Evolutionary conservation across 1,284 basidiomycete genomes (phyloP).

Genomic region (Trichosporon sp.): DNA sequence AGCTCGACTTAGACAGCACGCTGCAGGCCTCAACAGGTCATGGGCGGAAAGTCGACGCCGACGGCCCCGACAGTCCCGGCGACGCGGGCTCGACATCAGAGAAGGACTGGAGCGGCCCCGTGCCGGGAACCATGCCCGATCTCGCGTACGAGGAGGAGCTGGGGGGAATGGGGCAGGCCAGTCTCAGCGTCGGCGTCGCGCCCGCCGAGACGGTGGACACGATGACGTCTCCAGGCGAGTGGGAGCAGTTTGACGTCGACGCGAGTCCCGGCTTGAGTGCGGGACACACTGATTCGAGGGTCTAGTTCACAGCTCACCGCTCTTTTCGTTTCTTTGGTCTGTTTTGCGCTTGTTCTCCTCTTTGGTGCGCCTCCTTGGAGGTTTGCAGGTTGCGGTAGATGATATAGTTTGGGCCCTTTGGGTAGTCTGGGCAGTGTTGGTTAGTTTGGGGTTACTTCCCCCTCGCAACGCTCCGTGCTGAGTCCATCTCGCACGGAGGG

Average conservation of each 20-base stretch:
- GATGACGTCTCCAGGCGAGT: slow-evolving; percentile 12
- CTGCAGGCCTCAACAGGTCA: slow-evolving; percentile 26
- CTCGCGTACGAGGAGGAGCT: not conserved
- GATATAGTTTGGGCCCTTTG: too few relatives aligned
- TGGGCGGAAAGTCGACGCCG: not conserved
- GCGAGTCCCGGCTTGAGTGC: not conserved
- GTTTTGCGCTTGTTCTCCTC: too few relatives aligned
- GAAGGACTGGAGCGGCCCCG: slow-evolving; percentile 1
- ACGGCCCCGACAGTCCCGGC: not conserved
- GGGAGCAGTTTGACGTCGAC: not conserved
- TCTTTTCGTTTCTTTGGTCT: not conserved
- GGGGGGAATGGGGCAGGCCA: not conserved
- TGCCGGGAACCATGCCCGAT: not conserved
- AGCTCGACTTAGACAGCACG: slow-evolving; percentile 47
- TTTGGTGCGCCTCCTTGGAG: too few relatives aligned
- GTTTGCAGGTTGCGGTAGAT: too few relatives aligned
- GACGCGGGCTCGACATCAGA: not conserved
- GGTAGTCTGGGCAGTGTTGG: too few relatives aligned
- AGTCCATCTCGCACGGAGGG: too few relatives aligned
- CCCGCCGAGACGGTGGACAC: slow-evolving; percentile 14
- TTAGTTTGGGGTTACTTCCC: too few relatives aligned
- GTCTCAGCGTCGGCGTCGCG: not conserved
- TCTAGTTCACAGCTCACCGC: not conserved
- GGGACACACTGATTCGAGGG: not conserved
- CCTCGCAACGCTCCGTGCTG: too few relatives aligned